Percentiles rank a stretch among this genome's conserved stretches.
Conservation (phyloP, 192 early-diverging fungal species). For the Coemansia sp. region DNA sequence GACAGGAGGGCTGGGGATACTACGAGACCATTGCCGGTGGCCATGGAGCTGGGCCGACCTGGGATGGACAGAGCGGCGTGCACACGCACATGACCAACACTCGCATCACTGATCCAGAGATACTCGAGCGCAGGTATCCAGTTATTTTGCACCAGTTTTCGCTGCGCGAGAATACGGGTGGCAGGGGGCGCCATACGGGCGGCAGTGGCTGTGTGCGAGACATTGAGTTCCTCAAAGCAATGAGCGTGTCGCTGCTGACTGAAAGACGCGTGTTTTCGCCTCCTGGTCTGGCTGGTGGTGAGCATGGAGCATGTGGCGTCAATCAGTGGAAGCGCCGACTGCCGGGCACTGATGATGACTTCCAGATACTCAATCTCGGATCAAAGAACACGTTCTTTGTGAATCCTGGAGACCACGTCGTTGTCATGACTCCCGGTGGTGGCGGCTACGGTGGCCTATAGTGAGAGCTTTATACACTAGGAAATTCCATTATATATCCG, state of each 20-base stretch:
- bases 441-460: conserved; percentile 68
- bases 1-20: conserved; percentile 85
- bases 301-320: conserved; percentile 68
- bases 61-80: conserved; percentile 84
- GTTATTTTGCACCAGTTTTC: conserved; percentile 88
- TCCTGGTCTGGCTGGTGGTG: conserved; percentile 85
- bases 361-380: conserved; percentile 69
- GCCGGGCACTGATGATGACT: conserved; percentile 6
- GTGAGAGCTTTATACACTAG: not conserved
- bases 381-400: conserved; percentile 90
- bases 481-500: not conserved
- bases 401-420: conserved; percentile 76
- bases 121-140: conserved; percentile 89
- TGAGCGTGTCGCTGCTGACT: conserved; percentile 88
- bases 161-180: conserved; percentile 75
- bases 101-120: conserved; percentile 96
- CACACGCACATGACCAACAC: conserved; percentile 97
- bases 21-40: conserved; percentile 94
- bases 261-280: conserved; percentile 91
- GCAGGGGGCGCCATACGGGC: conserved; percentile 73
- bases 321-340: conserved; percentile 77
- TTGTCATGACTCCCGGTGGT: conserved; percentile 91
- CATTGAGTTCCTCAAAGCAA: conserved; percentile 86
- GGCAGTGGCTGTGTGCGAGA: conserved; percentile 95
- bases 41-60: conserved; percentile 87